Evolutionary conservation across 2,329 filamentous ascomycete species (phyloP).

Genomic region (Ophiognomonia clavigignenti-juglandacearum): DNA sequence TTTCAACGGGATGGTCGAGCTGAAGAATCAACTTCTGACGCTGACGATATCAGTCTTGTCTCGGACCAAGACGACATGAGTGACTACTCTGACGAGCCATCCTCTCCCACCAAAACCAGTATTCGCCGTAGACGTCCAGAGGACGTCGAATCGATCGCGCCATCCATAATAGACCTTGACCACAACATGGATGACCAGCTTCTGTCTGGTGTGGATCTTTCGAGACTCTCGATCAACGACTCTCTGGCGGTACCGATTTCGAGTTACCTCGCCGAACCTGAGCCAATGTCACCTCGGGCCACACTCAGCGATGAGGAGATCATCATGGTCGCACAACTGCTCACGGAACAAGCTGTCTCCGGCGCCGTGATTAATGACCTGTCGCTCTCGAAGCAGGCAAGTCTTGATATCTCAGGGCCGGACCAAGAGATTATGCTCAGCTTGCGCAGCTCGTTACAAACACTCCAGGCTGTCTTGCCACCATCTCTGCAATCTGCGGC

Average conservation of each 20-base stretch:
- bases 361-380: slow-evolving; percentile 37
- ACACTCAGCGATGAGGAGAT: slow-evolving; percentile 52
- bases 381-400: slow-evolving; percentile 12
- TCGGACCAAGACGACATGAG: slow-evolving; percentile 55
- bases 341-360: slow-evolving; percentile 65
- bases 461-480: slow-evolving; percentile 40
- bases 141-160: slow-evolving; percentile 47
- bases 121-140: slow-evolving; percentile 43
- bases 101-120: slow-evolving; percentile 45
- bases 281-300: slow-evolving; percentile 44
- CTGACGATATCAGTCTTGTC: slow-evolving; percentile 44
- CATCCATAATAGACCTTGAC: slow-evolving; percentile 46
- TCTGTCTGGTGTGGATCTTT: slow-evolving; percentile 44
- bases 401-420: slow-evolving; percentile 1
- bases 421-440: slow-evolving; percentile 38
- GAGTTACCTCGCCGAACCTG: slow-evolving; percentile 55
- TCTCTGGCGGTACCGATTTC: slow-evolving; percentile 45
- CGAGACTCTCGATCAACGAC: slow-evolving; percentile 43
- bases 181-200: slow-evolving; percentile 41
- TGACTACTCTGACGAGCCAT: slow-evolving; percentile 43
- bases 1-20: slow-evolving; percentile 34
- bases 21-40: slow-evolving; percentile 37
- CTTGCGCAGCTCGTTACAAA: slow-evolving; percentile 44
- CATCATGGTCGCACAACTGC: slow-evolving; percentile 63
- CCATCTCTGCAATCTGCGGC: slow-evolving; percentile 36